A percentile compares a stretch with the other conserved stretches of the same genome.
Evolutionary conservation across 495 filamentous ascomycete species (phyloP).

Genomic region (Hypoxylon trugodes): DNA sequence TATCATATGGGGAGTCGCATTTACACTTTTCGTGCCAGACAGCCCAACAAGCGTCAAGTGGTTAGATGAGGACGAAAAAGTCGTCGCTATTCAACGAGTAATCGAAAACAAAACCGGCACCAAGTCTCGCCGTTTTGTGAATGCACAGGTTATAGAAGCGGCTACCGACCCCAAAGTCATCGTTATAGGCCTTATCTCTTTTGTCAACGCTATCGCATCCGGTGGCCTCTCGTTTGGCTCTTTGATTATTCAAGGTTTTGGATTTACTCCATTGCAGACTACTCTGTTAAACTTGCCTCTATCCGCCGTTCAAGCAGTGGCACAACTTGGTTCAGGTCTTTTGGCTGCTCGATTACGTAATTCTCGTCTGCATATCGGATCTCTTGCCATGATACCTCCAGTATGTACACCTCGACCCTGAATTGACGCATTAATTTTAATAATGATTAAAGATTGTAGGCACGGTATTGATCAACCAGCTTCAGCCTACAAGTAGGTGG

Average conservation of each 20-base stretch:
- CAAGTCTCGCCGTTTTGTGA: conserved; percentile 40
- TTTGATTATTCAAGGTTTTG: conserved; percentile 66
- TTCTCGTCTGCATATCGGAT: conserved; percentile 29
- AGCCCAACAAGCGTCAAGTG: conserved; percentile 53
- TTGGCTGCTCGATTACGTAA: conserved; percentile 5
- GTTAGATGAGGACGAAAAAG: conserved; percentile 42
- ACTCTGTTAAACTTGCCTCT: conserved; percentile 50
- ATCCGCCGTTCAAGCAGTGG: conserved; percentile 26
- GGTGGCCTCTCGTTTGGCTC: conserved; percentile 55
- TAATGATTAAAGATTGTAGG: conserved; percentile 26
- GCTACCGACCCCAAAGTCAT: conserved; percentile 40
- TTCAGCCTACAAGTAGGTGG: conserved; percentile 21
- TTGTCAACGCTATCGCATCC: conserved; percentile 40
- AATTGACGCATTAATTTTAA: background rate
- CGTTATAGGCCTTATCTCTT: conserved; percentile 41
- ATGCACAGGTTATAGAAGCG: conserved; percentile 42
- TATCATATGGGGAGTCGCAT: conserved; percentile 59
- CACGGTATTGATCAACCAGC: conserved; percentile 34
- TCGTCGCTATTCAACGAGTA: conserved; percentile 40
- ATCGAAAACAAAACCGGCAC: conserved; percentile 46
- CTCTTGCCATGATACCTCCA: conserved; percentile 32
- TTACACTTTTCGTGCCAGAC: conserved; percentile 62
- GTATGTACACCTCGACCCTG: conserved; percentile 2
- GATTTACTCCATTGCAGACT: conserved; percentile 61
- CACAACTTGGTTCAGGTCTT: conserved; percentile 25